These are phyloP conservation scores for Coemansia sp. DNA, from an alignment of 192 early-diverging fungal species.

Conservation along the genomic window DNA sequence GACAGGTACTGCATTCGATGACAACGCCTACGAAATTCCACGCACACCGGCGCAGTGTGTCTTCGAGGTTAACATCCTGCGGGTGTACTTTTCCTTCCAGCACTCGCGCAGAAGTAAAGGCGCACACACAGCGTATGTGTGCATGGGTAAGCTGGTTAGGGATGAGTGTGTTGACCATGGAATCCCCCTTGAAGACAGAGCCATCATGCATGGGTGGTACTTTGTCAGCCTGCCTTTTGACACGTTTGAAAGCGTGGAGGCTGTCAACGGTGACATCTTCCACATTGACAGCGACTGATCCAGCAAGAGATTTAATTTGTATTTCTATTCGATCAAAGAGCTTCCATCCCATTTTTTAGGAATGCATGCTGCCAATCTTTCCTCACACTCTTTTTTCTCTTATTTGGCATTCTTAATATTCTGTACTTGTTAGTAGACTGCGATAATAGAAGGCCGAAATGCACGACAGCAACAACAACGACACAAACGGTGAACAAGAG, in stretches of 20 bases:
- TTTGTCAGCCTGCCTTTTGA: conserved; percentile 1
- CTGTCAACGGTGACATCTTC: neutral
- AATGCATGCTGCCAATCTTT: too few relatives aligned
- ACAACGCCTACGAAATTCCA: neutral
- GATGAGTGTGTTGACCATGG: neutral
- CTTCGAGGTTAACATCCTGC: neutral
- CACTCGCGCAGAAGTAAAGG: conserved; percentile 2
- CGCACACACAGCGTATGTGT: neutral
- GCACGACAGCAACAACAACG: too few relatives aligned
- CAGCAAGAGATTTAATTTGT: too few relatives aligned
- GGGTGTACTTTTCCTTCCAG: conserved; percentile 2
- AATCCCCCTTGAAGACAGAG: neutral
- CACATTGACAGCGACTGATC: neutral
- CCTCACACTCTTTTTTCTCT: too few relatives aligned
- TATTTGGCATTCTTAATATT: too few relatives aligned
- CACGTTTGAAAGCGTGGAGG: neutral
- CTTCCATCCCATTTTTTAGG: too few relatives aligned
- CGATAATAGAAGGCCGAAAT: too few relatives aligned
- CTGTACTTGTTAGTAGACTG: too few relatives aligned
- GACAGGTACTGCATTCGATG: neutral
- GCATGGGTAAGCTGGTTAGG: neutral
- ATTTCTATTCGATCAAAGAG: too few relatives aligned
- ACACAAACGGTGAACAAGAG: neutral
- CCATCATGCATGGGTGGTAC: neutral
- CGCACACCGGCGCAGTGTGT: neutral